A percentile compares a stretch with the other conserved stretches of the same genome.
Evolutionary conservation across 2,329 filamentous ascomycete species (phyloP).

Genomic region (Epichloe gansuensis): DNA sequence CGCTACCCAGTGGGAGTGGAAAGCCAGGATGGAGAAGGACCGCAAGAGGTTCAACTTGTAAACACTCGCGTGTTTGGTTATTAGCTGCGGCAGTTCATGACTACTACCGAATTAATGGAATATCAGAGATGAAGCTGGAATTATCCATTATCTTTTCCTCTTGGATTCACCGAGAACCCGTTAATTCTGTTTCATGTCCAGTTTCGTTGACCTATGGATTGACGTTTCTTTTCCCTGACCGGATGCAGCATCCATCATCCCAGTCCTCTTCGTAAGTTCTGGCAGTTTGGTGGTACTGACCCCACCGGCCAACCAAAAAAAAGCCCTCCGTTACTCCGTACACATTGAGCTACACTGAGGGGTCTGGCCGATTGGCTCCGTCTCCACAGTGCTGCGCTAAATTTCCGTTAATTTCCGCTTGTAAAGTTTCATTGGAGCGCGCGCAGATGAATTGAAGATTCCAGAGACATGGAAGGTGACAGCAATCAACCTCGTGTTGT

Average conservation of each 20-base stretch:
- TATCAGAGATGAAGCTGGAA: not conserved
- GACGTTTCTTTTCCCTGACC: too few relatives aligned
- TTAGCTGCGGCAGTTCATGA: too few relatives aligned
- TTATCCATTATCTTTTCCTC: too few relatives aligned
- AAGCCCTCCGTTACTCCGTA: not conserved
- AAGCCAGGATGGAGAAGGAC: conserved; percentile 86
- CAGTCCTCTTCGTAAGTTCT: not conserved
- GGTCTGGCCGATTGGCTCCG: too few relatives aligned
- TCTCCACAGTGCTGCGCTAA: too few relatives aligned
- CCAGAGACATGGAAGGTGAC: not conserved
- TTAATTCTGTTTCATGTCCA: too few relatives aligned
- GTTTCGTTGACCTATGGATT: too few relatives aligned
- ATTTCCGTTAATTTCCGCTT: too few relatives aligned
- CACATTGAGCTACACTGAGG: too few relatives aligned
- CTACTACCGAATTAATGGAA: not conserved
- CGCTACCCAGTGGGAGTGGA: conserved; percentile 93
- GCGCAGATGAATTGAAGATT: not conserved
- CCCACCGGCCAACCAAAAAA: not conserved
- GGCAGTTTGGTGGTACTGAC: not conserved
- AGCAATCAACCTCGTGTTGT: not conserved
- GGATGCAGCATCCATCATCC: too few relatives aligned
- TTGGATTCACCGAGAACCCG: too few relatives aligned
- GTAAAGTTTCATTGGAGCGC: not conserved
- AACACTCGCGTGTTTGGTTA: too few relatives aligned
- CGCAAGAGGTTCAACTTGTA: conserved; percentile 87